Evolutionary conservation across 116 monocot genomes (phyloP).

Genomic region (Posidonia oceanica): DNA sequence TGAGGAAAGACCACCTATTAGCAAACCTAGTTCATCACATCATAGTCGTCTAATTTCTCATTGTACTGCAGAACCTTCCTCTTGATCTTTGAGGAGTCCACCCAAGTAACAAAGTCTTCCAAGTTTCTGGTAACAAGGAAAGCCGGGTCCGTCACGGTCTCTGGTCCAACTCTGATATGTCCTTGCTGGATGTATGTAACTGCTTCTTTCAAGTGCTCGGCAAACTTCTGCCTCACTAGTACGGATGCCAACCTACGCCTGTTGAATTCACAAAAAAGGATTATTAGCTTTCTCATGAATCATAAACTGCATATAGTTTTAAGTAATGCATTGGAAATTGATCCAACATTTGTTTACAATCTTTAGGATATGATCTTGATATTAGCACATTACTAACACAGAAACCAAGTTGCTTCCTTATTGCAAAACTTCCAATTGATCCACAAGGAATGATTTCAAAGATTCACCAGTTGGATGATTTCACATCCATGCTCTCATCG

Average conservation of each 20-base stretch:
- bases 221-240: slow-evolving; percentile 54
- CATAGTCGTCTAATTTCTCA: slow-evolving; percentile 69
- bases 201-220: slow-evolving; percentile 69
- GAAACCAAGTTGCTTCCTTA: too few relatives aligned
- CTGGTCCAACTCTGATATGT: slow-evolving; percentile 72
- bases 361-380: too few relatives aligned
- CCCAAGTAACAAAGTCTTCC: slow-evolving; percentile 92
- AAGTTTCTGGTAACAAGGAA: slow-evolving; percentile 79
- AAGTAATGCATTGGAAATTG: not conserved
- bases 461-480: too few relatives aligned
- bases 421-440: too few relatives aligned
- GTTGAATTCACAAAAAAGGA: not conserved
- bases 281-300: not conserved
- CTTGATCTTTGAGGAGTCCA: slow-evolving; percentile 90
- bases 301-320: not conserved
- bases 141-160: slow-evolving; percentile 66
- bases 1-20: too few relatives aligned
- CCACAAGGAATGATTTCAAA: too few relatives aligned
- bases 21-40: slow-evolving; percentile 20
- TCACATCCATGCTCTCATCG: too few relatives aligned
- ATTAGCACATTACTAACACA: too few relatives aligned
- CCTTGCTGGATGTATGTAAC: slow-evolving; percentile 86
- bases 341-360: not conserved
- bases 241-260: slow-evolving; percentile 62
- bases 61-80: slow-evolving; percentile 68